phyloP scores from a whole-genome alignment of 1,284 basidiomycete genomes.

The Mycena citricolor region DNA sequence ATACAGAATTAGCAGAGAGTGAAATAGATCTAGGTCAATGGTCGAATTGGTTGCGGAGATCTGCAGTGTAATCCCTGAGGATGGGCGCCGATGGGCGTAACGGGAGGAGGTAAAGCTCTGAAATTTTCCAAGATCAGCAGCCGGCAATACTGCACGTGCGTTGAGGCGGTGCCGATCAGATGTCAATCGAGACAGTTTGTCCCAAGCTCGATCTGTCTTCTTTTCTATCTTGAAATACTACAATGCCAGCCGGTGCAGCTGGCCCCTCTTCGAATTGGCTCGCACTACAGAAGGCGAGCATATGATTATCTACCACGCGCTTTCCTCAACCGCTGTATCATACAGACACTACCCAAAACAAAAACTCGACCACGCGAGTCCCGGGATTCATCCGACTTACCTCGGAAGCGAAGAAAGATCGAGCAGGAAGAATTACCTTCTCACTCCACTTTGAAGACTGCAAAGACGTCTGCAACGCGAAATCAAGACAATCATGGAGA shows the following conservation, averaged over 20 bases:
- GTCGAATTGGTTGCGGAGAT: no score
- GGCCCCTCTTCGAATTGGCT: slow-evolving; percentile 56
- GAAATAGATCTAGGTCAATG: slow-evolving; percentile 27
- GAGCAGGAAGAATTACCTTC: slow-evolving; percentile 21
- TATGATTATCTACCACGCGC: neutral
- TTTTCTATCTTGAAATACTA: no score
- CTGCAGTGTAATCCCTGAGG: neutral
- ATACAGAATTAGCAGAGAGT: slow-evolving; percentile 25
- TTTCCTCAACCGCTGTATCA: slow-evolving; percentile 1
- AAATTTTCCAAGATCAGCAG: no score
- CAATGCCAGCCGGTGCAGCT: neutral
- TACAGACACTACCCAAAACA: slow-evolving; percentile 9
- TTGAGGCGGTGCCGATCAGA: neutral
- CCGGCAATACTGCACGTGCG: neutral
- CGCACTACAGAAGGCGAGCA: slow-evolving; percentile 42
- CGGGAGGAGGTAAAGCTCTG: neutral
- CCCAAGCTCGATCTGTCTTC: no score
- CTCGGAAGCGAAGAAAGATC: slow-evolving; percentile 36
- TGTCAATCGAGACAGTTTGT: neutral
- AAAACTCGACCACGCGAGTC: slow-evolving; percentile 13
- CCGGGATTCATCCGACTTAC: slow-evolving; percentile 6
- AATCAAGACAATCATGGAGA: neutral
- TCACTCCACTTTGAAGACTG: slow-evolving; percentile 4
- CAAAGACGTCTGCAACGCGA: neutral
- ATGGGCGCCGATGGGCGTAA: neutral